These are phyloP conservation scores for Arthrinium puccinioides DNA, from an alignment of 2,329 filamentous ascomycete species.

Conservation along the genomic window DNA sequence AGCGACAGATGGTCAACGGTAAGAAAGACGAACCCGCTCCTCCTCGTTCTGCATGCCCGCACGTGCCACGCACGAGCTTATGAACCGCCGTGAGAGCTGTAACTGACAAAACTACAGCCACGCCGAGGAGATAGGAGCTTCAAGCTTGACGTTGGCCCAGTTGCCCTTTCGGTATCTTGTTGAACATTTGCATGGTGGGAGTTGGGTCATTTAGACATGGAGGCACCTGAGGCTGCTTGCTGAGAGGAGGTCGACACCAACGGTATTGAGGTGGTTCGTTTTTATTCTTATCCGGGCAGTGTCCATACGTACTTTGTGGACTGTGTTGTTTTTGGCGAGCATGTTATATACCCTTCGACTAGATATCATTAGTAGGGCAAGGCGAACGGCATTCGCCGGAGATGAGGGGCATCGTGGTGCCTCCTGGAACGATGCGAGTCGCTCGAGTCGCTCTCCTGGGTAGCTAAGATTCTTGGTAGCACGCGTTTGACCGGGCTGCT, in stretches of 20 bases:
- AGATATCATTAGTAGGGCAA: too few species aligned
- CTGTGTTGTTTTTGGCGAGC: background rate
- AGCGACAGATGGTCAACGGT: slow-evolving; percentile 65
- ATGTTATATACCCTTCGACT: background rate
- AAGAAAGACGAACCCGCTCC: slow-evolving; percentile 10
- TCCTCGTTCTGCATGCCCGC: background rate
- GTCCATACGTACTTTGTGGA: too few species aligned
- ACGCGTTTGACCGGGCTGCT: too few species aligned
- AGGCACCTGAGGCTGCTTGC: background rate
- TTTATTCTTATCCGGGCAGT: too few species aligned
- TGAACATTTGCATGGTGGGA: too few species aligned
- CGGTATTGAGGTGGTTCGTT: too few species aligned
- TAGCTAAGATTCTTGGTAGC: too few species aligned
- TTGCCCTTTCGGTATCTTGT: background rate
- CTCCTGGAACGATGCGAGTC: too few species aligned
- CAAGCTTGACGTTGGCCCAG: slow-evolving; percentile 6
- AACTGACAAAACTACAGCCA: slow-evolving; percentile 16
- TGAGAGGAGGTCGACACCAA: too few species aligned
- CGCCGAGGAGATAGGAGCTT: slow-evolving; percentile 24
- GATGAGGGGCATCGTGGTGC: too few species aligned
- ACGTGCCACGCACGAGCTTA: background rate
- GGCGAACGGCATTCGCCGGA: too few species aligned
- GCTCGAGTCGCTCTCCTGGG: too few species aligned
- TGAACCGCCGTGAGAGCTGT: background rate
- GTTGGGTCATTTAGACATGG: background rate